Base-by-base conservation (phyloP, 139 green algal genomes). In the Picochlorum sp. region DNA sequence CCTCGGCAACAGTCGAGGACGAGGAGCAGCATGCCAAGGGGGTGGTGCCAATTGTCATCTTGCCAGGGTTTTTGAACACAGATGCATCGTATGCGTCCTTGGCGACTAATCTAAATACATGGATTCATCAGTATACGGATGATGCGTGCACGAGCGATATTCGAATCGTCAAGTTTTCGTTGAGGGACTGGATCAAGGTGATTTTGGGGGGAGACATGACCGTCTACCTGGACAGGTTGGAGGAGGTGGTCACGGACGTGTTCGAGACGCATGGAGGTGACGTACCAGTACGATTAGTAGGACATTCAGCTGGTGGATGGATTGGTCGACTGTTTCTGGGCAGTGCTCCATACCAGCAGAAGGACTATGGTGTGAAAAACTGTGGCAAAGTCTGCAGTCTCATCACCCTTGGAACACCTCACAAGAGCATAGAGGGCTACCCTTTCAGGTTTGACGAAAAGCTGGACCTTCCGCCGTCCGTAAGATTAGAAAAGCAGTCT, bases 221-320 rank as follows among this genome's bases (percentile, higher is more conserved):
- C 1, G 72, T 38, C 24, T 77, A 77, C 18, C n/a, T 72, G 7
- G 20, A 26, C 18, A 37, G 63, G 2, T 6, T 73, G 41, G 70
- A 72, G 15, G 23, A 54, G 1, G 16, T 34, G 26, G 30, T 73
- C 30, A 47, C 13, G 10, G 15, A 16, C 15, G 14, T 72, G 57
- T 21, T 63, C 28, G 57, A 52, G 15, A 50, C 30, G 49, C 45
- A 73, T 44, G 70, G 64, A 6, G 47, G n/a, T 18, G 16, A 21
- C 47, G 11, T 9, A 2, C 37, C 49, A 0, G 63, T 76, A 6
- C 62, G 54, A 5, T 65, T 77, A 4, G 66, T 83, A 13, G 77
- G 69, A 23, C 77, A 83, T 65, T 74, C 61, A 16, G 77, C 77
- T 3, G 77, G 77, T 16, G 77, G 77, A 20, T 83, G 74, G 74